Base-by-base conservation (phyloP, 2,329 filamentous ascomycete species). In the Penicillium sp. region DNA sequence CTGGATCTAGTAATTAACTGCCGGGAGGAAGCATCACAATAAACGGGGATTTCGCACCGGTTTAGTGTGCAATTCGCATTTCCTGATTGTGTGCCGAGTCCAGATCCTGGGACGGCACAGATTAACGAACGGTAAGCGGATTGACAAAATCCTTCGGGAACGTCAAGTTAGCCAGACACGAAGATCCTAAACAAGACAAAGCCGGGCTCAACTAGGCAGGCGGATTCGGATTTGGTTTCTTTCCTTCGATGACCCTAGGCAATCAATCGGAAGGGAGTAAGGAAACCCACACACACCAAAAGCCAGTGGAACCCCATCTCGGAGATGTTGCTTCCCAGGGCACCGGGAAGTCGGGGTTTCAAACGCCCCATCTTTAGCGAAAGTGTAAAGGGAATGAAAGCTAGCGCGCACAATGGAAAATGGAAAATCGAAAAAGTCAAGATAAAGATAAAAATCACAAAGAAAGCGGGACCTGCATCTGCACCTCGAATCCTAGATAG, bases 291-390 rank as follows among this genome's bases (percentile, higher is more conserved):
- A 22, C 37, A 33, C 37, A 43, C 37, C 37, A 35, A 13, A 46
- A 39, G 21, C 46, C 49, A 46, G 55, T 60, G 59, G 62, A 57
- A 47, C 54, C 55, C 6, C 50, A 56, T 60, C 45, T 33, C 48
- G 53, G 56, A 58, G 51, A 46, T 60, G 45, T 55, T 56, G 55
- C 46, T 55, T 60, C 44, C 56, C 55, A 51, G 39, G 43, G 45
- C 44, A 31, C 29, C 44, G 61, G 54, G 52, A 61, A 52, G 52
- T 52, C 54, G 52, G 55, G 58, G 50, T 46, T 49, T 53, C 37
- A 21, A 52, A 54, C 44, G 57, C 56, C 54, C 58, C 58, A 60
- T 52, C 49, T 55, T 66, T 64, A 65, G 64, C 64, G 62, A 66
- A 62, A 64, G 57, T 61, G 56, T 59, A 59, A 52, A 50, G 59